Base-by-base conservation (phyloP, 148 eudicot genomes). In the Pharnaceum exiguum region DNA sequence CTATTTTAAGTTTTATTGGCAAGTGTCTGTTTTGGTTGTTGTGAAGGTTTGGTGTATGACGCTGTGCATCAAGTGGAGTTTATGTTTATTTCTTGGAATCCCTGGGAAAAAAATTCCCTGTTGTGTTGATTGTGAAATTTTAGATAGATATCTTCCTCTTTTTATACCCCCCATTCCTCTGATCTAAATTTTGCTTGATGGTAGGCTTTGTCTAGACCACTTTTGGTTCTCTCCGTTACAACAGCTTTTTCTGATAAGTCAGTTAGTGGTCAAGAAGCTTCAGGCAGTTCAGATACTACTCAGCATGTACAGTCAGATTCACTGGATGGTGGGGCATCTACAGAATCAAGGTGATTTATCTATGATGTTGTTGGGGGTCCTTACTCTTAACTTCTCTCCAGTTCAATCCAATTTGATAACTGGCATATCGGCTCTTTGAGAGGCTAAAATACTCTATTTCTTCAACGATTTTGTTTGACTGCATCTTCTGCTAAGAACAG, bases 201-300 rank as follows among this genome's bases (percentile, higher is more conserved):
- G 56, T 59, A 83, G 89, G 66, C 39, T 40, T 65, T 83, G 67
- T 83, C 83, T 7, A 77, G 71, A 62, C 89, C 89, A 47, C 68
- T 83, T 57, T 29, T 83, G 44, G 51, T 68, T 53, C 81, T 83
- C 31, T 71, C 85, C 26, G 56, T 83, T 51, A 75, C 78, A 28
- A 71, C 85, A 24, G 35, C 71, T 32, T 25, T 83, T 49, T 69
- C 76, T 51, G 80, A 72, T 67, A 51, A 57, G 63, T 58, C 73
- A 32, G 35, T 49, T n/a, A 29, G 36, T 27, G 57, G 12, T 46
- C 71, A 66, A 54, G 79, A 71, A 63, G 30, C 53, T 44, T 62
- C 75, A 48, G 64, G 65, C 53, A 62, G 63, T 67, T 61, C 70
- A 39, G 63, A 62, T 44, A 46, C 33, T 54, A 61, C 74, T 45